Base-by-base conservation (phyloP, 176 grass and related monocot species). In the Alloteropsis semialata region DNA sequence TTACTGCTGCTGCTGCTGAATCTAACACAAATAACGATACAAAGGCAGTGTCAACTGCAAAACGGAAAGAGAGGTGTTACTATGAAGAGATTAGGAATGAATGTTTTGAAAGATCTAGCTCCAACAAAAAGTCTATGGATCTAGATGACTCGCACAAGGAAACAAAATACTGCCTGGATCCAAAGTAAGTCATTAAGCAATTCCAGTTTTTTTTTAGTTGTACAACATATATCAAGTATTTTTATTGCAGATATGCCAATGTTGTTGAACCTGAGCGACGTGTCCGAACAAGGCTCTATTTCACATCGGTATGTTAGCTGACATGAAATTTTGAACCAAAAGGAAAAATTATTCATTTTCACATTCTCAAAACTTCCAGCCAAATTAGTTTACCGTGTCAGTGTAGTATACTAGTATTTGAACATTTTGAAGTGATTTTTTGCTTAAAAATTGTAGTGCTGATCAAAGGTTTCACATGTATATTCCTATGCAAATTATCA, bases 271-370 rank as follows among this genome's bases (percentile, higher is more conserved):
- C 95, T 56, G 95, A 98, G 68, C 79, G 95, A 74, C 95, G 90
- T 84, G 92, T 98, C 80, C 92, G 95, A 38, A 98, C 95, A 86
- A 95, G 95, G 75, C 95, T 98, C 72, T 98, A 98, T 82, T 98
- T 98, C 85, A 98, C 95, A 69, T 98, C 95, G 22, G 95, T 98
- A 98, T 63, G 89, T 61, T 42, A 51, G 69, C 28, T 69, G 78
- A 72, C 33, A 81, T 43, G 5, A 81, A 42, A 56, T 56, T 85
- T 78, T 87, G 7, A 36, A 59, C 36, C 39, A 7, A 69, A 44
- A 69, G n/a, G 39, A 69, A 69, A 27, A 3, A 11, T 8, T 22
- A 8, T 65, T 65, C 63, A 37, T 27, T 27, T 69, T 69, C 12
- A 15, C 38, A 69, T 69, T 43, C 16, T 18, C 5, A 43, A 39